These are phyloP conservation scores for Potentilla sterilis DNA, from an alignment of 306 rosid genomes.

Conservation along the genomic window DNA sequence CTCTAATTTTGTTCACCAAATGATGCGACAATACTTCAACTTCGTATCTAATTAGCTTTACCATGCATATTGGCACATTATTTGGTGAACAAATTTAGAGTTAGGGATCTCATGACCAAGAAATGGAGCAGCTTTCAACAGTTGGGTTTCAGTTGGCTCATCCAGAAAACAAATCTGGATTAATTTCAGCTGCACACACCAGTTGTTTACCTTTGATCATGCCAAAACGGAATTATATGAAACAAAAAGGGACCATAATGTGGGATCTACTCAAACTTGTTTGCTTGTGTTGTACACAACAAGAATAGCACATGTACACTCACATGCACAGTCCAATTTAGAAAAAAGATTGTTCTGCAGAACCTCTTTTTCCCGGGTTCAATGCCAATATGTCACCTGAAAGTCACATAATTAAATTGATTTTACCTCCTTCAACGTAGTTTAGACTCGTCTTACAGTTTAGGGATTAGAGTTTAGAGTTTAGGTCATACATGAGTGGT, in stretches of 20 bases:
- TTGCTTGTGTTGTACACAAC: slow-evolving; percentile 11
- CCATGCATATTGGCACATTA: not conserved
- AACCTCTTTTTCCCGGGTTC: not conserved
- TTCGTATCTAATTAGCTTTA: not conserved
- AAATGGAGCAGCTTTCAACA: not conserved
- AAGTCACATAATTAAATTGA: not conserved
- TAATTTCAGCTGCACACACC: not conserved
- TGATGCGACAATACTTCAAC: not conserved
- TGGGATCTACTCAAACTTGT: slow-evolving; percentile 9
- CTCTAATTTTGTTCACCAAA: not conserved
- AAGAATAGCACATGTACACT: not conserved
- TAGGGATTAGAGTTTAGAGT: too few relatives aligned
- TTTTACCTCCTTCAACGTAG: not conserved
- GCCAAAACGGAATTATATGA: not conserved
- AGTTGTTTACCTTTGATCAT: not conserved
- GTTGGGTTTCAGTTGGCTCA: not conserved
- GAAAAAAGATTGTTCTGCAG: not conserved
- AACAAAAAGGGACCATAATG: not conserved
- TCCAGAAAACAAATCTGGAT: not conserved
- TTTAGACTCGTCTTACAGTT: too few relatives aligned
- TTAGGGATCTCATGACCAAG: not conserved
- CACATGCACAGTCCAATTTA: not conserved
- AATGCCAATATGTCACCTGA: not conserved
- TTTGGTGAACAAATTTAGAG: not conserved
- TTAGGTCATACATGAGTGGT: too few relatives aligned